Base-by-base conservation (phyloP, 2,329 filamentous ascomycete genomes). In the Penicillium sp. region DNA sequence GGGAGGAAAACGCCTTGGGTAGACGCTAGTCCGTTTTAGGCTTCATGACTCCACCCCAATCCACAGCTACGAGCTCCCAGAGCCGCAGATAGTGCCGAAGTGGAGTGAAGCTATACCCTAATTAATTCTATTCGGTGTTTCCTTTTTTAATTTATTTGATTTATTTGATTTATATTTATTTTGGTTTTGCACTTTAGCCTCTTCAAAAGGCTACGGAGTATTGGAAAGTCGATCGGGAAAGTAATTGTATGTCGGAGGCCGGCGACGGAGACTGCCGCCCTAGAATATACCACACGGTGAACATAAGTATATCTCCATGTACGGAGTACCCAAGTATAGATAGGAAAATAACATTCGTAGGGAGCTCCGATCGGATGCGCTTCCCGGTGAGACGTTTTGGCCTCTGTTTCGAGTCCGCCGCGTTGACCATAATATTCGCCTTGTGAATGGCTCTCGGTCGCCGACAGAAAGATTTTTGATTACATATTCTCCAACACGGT, bases 11-110 rank as follows among this genome's bases (percentile, higher is more conserved):
- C 13, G 31, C 45, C 40, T 45, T 57, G 35, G 53, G 39, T 38
- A 13, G 4, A 17, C 35, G 34, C 53, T 43, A 49, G 9, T 12
- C 47, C 17, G 1, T 0, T 6, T 28, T 22, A 0, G 19, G 0
- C 1, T 7, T 2, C 0, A 0, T 26, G 6, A 1, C 4, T 22
- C 43, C 34, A 43, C 28, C 15, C 19, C 19, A 17, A 43, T 54
- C 58, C 57, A 60, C 58, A 49, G 24, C 51, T 55, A 52, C 40
- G 53, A 60, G 57, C 57, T 60, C 33, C 58, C 51, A 57, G 58
- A 60, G 58, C 58, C 58, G 55, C 58, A 60, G 58, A 56, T 33
- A 51, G 46, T 55, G 58, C 58, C 58, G 58, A 60, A 56, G 56
- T 59, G 55, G 52, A 52, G 43, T 21, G 31, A 37, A 39, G 33